phyloP scores from a whole-genome alignment of 1,284 basidiomycete species.

The Naganishia albida region DNA sequence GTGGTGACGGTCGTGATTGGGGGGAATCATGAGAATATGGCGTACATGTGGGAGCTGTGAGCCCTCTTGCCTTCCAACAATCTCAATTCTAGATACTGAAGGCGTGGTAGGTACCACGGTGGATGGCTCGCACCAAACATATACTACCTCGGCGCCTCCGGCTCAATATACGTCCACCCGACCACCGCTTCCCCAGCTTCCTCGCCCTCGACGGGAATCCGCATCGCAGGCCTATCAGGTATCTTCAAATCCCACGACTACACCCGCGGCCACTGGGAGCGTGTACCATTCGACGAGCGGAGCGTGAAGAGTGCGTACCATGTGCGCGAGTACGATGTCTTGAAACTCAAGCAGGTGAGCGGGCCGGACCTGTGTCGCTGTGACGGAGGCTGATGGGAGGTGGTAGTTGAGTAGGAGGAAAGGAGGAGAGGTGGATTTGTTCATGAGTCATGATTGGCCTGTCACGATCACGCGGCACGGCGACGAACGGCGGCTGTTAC shows the following conservation, averaged over 20 bases:
- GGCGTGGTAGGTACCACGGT: constrained; percentile 71
- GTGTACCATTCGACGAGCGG: constrained; percentile 62
- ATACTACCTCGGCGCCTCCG: constrained; percentile 92
- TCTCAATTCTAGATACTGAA: no score
- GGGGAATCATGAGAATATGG: constrained; percentile 97
- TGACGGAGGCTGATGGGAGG: constrained; percentile 5
- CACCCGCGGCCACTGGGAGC: constrained; percentile 59
- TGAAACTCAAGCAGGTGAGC: constrained; percentile 74
- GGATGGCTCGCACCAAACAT: constrained; percentile 97
- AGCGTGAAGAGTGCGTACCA: constrained; percentile 87
- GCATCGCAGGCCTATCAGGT: constrained; percentile 86
- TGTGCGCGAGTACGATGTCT: constrained; percentile 80
- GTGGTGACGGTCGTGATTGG: constrained; percentile 92
- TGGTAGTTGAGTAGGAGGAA: constrained; percentile 14
- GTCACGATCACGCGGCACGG: constrained; percentile 80
- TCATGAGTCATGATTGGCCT: constrained; percentile 98
- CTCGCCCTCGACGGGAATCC: constrained; percentile 61
- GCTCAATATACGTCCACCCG: constrained; percentile 76
- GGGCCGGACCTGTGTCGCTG: not conserved
- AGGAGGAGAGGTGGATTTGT: constrained; percentile 63
- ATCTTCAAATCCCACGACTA: constrained; percentile 89
- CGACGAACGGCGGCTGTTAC: constrained; percentile 66
- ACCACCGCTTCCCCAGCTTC: constrained; percentile 4
- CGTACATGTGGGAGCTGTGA: constrained; percentile 94
- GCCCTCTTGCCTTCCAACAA: constrained; percentile 40